Evolutionary conservation across 768 basidiomycete species (phyloP).

Genomic region (Saitozyma podzolica): DNA sequence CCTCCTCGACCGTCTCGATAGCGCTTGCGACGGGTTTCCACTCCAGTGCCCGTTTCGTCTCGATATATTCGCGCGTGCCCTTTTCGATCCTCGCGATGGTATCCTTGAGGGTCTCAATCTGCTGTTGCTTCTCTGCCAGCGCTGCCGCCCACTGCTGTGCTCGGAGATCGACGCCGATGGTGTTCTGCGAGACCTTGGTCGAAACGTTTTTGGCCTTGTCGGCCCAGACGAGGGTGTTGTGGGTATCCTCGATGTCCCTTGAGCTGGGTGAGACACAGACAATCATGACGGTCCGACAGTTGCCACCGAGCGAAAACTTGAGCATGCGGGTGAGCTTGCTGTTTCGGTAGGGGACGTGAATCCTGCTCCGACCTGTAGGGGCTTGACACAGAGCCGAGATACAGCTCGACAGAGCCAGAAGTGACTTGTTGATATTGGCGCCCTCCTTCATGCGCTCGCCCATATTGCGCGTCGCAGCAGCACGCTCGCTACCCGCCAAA

Average conservation of each 20-base stretch:
- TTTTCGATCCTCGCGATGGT: constrained; percentile 70
- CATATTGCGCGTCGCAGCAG: constrained; percentile 94
- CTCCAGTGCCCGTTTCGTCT: constrained; percentile 7
- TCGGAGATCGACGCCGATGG: constrained; percentile 90
- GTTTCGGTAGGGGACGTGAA: constrained; percentile 95
- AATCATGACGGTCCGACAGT: constrained; percentile 99
- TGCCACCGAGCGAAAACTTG: constrained; percentile 96
- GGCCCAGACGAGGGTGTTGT: constrained; percentile 96
- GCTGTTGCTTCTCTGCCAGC: constrained; percentile 79
- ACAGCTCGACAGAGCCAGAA: constrained; percentile 94
- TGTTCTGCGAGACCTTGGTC: constrained; percentile 92
- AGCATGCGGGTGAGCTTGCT: constrained; percentile 96
- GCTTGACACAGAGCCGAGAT: constrained; percentile 98
- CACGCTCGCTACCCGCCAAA: constrained; percentile 93
- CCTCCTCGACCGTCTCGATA: constrained; percentile 60
- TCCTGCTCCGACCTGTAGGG: constrained; percentile 58
- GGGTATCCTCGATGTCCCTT: constrained; percentile 95
- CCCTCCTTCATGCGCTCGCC: constrained; percentile 98
- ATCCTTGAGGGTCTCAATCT: constrained; percentile 81
- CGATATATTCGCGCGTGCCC: constrained; percentile 59
- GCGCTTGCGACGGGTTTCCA: constrained; percentile 12
- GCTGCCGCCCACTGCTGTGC: constrained; percentile 94
- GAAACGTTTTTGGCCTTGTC: constrained; percentile 98
- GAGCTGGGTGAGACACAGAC: constrained; percentile 96
- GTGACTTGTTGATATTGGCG: constrained; percentile 98